Evolutionary conservation across 1,139 yeast species (phyloP).

Genomic region (Pichia sp.): DNA sequence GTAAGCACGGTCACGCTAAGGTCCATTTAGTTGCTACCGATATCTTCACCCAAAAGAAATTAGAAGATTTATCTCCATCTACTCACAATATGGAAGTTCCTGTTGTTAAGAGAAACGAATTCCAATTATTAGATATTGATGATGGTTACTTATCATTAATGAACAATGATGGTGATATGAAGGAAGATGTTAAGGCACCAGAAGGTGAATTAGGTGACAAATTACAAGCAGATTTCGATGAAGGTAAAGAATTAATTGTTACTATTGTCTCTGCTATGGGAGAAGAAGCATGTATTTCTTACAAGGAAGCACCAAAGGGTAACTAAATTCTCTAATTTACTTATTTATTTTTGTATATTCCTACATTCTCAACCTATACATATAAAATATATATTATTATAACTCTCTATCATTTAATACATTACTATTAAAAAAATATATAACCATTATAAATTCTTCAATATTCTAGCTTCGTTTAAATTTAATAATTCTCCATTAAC

Average conservation of each 20-base stretch:
- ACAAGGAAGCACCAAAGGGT: constrained; percentile 93
- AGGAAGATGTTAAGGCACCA: constrained; percentile 98
- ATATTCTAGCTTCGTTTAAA: constrained; percentile 52
- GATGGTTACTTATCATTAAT: constrained; percentile 96
- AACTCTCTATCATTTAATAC: not conserved
- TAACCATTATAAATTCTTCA: constrained; percentile 39
- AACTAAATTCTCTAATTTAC: constrained; percentile 26
- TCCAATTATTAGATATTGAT: constrained; percentile 94
- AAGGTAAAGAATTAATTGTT: constrained; percentile 94
- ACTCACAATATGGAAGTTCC: constrained; percentile 99
- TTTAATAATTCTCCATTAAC: constrained; percentile 77
- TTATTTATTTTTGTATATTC: constrained; percentile 1
- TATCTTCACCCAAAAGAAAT: constrained; percentile 98
- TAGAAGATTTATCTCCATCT: constrained; percentile 99
- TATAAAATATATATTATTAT: not conserved
- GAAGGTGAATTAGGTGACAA: constrained; percentile 96
- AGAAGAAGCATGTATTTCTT: constrained; percentile 97
- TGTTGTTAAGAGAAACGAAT: constrained; percentile 91
- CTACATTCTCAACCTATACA: not conserved
- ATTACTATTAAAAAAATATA: not conserved
- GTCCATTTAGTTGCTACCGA: constrained; percentile 98
- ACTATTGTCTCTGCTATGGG: constrained; percentile 98
- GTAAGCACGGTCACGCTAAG: constrained; percentile 99
- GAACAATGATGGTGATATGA: constrained; percentile 96
- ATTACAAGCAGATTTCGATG: constrained; percentile 88